Evolutionary conservation across 768 basidiomycete species (phyloP).

Genomic region (Kwoniella dendrophila): DNA sequence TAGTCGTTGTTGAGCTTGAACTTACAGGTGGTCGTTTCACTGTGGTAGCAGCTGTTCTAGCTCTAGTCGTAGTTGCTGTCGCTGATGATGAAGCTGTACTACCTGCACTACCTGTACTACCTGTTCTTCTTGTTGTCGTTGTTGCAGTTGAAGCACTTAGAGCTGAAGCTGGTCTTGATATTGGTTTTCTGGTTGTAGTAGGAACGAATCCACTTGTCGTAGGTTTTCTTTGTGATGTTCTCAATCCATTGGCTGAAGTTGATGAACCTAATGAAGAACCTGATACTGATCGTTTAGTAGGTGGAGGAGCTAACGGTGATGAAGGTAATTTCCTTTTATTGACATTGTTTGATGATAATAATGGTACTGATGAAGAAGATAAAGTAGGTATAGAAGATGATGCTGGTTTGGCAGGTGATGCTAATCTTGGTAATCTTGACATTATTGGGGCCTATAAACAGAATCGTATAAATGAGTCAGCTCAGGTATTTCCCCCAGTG

Average conservation of each 20-base stretch:
- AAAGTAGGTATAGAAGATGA: constrained; percentile 37
- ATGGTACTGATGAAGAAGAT: constrained; percentile 17
- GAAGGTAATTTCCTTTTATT: constrained; percentile 47
- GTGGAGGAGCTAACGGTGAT: constrained; percentile 26
- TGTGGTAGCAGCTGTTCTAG: constrained; percentile 9
- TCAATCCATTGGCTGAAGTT: constrained; percentile 12
- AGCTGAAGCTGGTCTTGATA: constrained; percentile 17
- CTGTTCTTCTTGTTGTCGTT: constrained; percentile 22
- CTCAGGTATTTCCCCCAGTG: not conserved
- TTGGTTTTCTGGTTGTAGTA: constrained; percentile 26
- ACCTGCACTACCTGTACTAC: constrained; percentile 17
- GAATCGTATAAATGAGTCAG: constrained; percentile 1
- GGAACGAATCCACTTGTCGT: constrained; percentile 39
- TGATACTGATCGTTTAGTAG: constrained; percentile 23
- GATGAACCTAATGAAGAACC: constrained; percentile 18
- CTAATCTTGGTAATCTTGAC: constrained; percentile 42
- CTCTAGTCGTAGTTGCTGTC: constrained; percentile 4
- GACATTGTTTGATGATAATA: constrained; percentile 20
- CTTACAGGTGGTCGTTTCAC: constrained; percentile 29
- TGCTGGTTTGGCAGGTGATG: constrained; percentile 39
- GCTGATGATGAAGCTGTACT: constrained; percentile 15
- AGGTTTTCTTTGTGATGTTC: constrained; percentile 24
- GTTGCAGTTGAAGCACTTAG: constrained; percentile 9
- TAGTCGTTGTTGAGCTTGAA: constrained; percentile 9
- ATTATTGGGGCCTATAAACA: constrained; percentile 29